These are phyloP conservation scores for Ciborinia camelliae DNA, from an alignment of 2,329 filamentous ascomycete genomes.

Conservation along the genomic window DNA sequence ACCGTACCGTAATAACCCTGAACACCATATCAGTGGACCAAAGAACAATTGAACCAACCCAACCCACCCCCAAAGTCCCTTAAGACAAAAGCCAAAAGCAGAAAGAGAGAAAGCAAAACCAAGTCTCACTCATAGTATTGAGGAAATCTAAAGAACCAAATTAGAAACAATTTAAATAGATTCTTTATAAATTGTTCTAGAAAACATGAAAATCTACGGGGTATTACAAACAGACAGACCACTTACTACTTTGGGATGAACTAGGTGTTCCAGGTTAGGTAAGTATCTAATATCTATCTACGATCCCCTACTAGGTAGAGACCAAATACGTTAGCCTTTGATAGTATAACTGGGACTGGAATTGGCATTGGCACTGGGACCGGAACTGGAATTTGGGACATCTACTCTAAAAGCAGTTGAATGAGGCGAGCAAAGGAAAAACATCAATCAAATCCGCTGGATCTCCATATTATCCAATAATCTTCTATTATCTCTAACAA, in stretches of 20 bases:
- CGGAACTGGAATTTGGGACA: background rate
- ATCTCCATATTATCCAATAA: background rate
- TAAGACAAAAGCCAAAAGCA: slow-evolving; percentile 12
- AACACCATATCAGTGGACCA: background rate
- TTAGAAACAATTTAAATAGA: slow-evolving; percentile 13
- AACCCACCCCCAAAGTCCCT: background rate
- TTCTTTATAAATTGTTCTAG: slow-evolving; percentile 12
- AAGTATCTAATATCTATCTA: too few relatives aligned
- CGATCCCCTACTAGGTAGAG: too few relatives aligned
- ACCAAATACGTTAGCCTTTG: background rate
- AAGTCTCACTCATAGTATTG: slow-evolving; percentile 6
- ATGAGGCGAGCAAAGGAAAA: slow-evolving; percentile 7
- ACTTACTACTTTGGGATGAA: too few relatives aligned
- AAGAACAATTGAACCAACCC: background rate
- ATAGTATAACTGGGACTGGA: background rate
- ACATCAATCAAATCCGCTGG: background rate
- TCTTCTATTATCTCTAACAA: background rate
- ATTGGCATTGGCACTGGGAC: background rate
- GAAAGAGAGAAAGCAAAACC: slow-evolving; percentile 10
- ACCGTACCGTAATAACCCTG: background rate
- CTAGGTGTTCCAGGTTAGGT: too few relatives aligned
- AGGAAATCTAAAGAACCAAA: background rate
- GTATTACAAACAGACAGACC: background rate
- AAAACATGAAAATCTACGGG: slow-evolving; percentile 15
- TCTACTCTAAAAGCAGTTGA: too few relatives aligned